These are phyloP conservation scores for Prunus kanzakura DNA, from an alignment of 306 rosid genomes.

Conservation along the genomic window DNA sequence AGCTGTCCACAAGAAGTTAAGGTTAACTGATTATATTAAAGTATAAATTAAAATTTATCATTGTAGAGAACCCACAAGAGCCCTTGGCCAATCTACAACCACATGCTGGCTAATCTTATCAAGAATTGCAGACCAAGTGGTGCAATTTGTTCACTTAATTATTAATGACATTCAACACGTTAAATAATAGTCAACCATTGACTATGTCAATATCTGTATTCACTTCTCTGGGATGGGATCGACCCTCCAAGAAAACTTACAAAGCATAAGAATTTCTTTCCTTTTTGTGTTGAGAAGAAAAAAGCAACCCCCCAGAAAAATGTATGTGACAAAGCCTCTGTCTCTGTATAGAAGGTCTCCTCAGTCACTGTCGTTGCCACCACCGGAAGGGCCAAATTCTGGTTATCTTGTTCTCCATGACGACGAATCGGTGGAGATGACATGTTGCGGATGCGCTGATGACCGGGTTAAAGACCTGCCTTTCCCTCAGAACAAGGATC, in stretches of 20 bases:
- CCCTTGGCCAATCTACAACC: neutral
- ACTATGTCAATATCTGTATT: neutral
- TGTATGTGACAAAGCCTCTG: slow-evolving; percentile 70
- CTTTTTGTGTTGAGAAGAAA: neutral
- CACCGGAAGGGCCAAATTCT: slow-evolving; percentile 64
- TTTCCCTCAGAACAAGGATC: slow-evolving; percentile 63
- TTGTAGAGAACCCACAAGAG: neutral
- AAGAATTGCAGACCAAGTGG: slow-evolving; percentile 24
- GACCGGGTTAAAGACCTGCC: slow-evolving; percentile 40
- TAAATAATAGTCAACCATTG: neutral
- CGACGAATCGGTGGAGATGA: slow-evolving; percentile 29
- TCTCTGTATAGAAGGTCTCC: slow-evolving; percentile 40
- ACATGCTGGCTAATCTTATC: slow-evolving; percentile 5
- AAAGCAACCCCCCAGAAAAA: neutral
- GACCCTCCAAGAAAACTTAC: neutral
- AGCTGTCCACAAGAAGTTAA: too few relatives aligned
- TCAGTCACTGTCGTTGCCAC: slow-evolving; percentile 26
- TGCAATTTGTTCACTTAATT: neutral
- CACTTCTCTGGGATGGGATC: too few relatives aligned
- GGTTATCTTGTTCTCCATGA: slow-evolving; percentile 70
- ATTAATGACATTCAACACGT: neutral
- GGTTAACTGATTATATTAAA: too few relatives aligned
- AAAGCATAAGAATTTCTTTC: neutral
- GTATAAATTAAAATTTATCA: too few relatives aligned
- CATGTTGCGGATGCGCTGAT: slow-evolving; percentile 45